phyloP scores from a whole-genome alignment of 2,329 filamentous ascomycete species.

The Talaromyces sp. region DNA sequence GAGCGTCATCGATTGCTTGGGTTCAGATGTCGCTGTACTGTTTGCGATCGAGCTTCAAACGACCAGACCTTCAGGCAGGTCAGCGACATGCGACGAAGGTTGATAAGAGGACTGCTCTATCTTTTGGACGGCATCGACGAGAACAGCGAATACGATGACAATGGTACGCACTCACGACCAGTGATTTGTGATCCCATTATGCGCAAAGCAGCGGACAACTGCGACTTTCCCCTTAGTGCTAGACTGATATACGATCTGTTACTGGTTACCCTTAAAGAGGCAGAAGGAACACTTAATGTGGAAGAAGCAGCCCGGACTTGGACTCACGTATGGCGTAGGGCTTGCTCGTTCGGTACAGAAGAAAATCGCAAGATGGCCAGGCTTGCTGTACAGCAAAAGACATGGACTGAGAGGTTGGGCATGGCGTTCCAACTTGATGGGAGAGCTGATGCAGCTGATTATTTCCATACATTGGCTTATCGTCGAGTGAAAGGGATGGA shows the following conservation, averaged over 20 bases:
- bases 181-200: conserved; percentile 15
- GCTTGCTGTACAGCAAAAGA: conserved; percentile 19
- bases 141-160: neutral
- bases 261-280: conserved; percentile 13
- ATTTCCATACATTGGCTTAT: neutral
- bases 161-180: neutral
- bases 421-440: conserved; percentile 21
- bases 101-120: neutral
- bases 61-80: conserved; percentile 11
- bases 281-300: conserved; percentile 21
- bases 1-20: conserved; percentile 16
- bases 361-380: conserved; percentile 19
- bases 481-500: neutral
- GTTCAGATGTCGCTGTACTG: conserved; percentile 17
- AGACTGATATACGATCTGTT: conserved; percentile 18
- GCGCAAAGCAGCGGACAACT: conserved; percentile 16
- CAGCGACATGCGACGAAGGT: conserved; percentile 13
- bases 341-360: conserved; percentile 17
- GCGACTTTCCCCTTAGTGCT: conserved; percentile 9
- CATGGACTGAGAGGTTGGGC: conserved; percentile 19
- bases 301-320: neutral
- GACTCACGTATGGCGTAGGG: conserved; percentile 9
- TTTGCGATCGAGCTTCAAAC: conserved; percentile 5
- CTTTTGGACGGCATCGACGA: conserved; percentile 1
- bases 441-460: conserved; percentile 3